Base-by-base conservation (phyloP, 192 early-diverging fungal species). In the Gorgonomyces haynaldii region DNA sequence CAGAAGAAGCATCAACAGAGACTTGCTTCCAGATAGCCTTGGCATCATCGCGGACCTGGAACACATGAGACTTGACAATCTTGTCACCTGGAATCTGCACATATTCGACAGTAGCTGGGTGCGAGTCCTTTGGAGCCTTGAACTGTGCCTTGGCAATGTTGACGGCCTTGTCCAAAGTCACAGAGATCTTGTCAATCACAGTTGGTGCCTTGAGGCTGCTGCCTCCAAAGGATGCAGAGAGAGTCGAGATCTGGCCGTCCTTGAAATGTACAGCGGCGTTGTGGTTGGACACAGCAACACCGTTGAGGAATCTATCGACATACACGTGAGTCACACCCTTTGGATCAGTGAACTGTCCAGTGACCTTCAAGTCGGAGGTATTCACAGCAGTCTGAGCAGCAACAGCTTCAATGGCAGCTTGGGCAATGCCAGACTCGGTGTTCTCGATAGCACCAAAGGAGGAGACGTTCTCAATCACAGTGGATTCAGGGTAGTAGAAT, bases 401-500 rank as follows among this genome's bases (percentile, higher is more conserved):
- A n/a, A n/a, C n/a, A n/a, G n/a, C n/a, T n/a, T n/a, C n/a, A n/a
- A n/a, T n/a, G n/a, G n/a, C n/a, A n/a, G n/a, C n/a, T n/a, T n/a
- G n/a, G n/a, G n/a, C n/a, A n/a, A n/a, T n/a, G n/a, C n/a, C n/a
- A n/a, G n/a, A 5, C 25, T 5, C 12, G 42, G 17, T 28, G 16
- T 6, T 23, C 12, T 13, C 8, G 28, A 26, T 28, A n/a, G 15
- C 3, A 43, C 25, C 16, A 5, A 10, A 6, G 28, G 42, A 25
- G 8, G 28, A 2, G 4, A 12, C 2, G 21, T 28, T 28, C 12
- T 6, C 7, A n/a, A 26, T 49, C 4, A 26, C 15, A n/a, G n/a
- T n/a, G 5, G 23, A 13, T 49, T 49, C 46, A n/a, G 46, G 46
- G 37, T 49, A 49, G 24, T 19, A 49, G n/a, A 49, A 49, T 35